Evolutionary conservation across 208 protist species (phyloP).

Genomic region (Trypanosoma theileri): DNA sequence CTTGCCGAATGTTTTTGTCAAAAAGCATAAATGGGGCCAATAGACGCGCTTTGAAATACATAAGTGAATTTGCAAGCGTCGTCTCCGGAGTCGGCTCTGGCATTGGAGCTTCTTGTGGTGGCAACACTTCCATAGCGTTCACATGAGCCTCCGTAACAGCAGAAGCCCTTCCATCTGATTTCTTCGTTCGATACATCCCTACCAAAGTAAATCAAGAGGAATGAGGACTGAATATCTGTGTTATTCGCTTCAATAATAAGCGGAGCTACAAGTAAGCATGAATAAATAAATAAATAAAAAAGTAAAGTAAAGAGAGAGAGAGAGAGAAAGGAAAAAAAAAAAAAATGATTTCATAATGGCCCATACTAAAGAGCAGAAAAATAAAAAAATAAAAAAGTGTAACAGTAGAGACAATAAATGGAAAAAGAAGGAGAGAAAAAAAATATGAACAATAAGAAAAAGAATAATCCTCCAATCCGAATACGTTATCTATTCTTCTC

Average conservation of each 20-base stretch:
- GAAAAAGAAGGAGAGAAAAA: too few species aligned
- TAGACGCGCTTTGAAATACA: constrained; percentile 39
- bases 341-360: too few species aligned
- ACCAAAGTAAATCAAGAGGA: background rate
- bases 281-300: background rate
- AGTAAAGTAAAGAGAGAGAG: background rate
- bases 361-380: too few species aligned
- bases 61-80: constrained; percentile 10
- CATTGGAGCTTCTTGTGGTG: background rate
- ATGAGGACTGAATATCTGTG: background rate
- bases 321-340: too few species aligned
- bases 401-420: too few species aligned
- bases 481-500: background rate
- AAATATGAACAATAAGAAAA: too few species aligned
- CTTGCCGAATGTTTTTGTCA: constrained; percentile 37
- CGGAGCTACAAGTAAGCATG: background rate
- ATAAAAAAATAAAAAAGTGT: too few species aligned
- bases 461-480: too few species aligned
- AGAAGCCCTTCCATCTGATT: background rate
- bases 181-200: background rate
- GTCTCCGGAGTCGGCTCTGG: constrained; percentile 1
- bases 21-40: constrained; percentile 64
- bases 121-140: background rate
- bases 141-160: background rate
- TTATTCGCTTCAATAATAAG: background rate